Base-by-base conservation (phyloP, 306 rosid genomes). In the Vigna radiata region DNA sequence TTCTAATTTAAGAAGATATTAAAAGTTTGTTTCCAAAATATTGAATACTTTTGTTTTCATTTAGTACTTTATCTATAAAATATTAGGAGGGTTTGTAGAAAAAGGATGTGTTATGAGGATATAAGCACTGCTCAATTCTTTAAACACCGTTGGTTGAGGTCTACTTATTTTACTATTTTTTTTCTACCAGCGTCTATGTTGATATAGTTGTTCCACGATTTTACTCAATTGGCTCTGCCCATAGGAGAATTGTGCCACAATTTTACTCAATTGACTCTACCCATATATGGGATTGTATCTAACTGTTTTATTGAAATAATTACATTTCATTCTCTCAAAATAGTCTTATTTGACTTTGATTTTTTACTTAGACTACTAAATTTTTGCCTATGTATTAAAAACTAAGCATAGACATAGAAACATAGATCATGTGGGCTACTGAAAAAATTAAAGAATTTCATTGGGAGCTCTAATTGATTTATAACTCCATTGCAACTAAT, bases 401-500 rank as follows among this genome's bases (percentile, higher is more conserved):
- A 12, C 36, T 19, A 66, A 43, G 16, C 33, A 39, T 33, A 66
- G 68, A 8, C 18, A 59, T 2, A 5, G 68, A 16, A 33, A 43
- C 50, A 63, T 4, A 37, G 27, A 10, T 13, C n/a, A 13, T 19
- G 2, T 18, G 70, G 70, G 10, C 50, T 64, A 37, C 3, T 43
- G 13, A 49, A 53, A 64, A 36, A 36, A 37, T 67, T 44, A 46
- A 49, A 64, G 48, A 25, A 23, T 46, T 11, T 48, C 19, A 16
- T 44, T 25, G 12, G 13, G 44, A 70, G 44, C 31, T 71, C 59
- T 43, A 29, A 55, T 66, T 77, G 54, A 46, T 80, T 19, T 56
- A 44, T 77, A 56, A 70, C 77, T 62, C 41, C 75, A 11, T 41
- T 41, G 19, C 63, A 54, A 60, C 60, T 62, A 50, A 62, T 69